Base-by-base conservation (phyloP, 176 grass and related monocot species). In the Hordeum marinum region DNA sequence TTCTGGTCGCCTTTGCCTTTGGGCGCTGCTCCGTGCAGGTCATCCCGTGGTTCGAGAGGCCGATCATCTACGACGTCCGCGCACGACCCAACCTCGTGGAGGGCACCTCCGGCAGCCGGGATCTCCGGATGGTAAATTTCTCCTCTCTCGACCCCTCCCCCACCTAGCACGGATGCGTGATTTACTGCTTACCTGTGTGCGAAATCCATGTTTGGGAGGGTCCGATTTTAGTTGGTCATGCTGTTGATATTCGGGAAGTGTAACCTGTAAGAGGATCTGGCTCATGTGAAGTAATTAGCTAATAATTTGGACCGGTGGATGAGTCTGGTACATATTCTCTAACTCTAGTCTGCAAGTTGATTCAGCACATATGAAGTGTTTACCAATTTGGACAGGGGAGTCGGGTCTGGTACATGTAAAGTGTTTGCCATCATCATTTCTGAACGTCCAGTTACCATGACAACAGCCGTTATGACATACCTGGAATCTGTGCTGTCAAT, bases 71-170 rank as follows among this genome's bases (percentile, higher is more conserved):
- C 3, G 41, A 42, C 41, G 41, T 42, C 10, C 10, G 41, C 9
- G 10, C 41, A 42, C 87, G 85, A 84, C 94, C 94, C 72, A 90
- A 97, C 92, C 87, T 97, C 82, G 87, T 94, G 14, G 94, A 97
- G 90, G 94, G 92, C 88, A 97, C n/a, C n/a, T n/a, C n/a, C n/a
- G n/a, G n/a, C 94, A 68, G 89, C 94, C 46, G 94, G 91, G n/a
- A 97, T 79, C 92, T 97, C 20, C 94, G 94, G 76, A 97, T 92
- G 92, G 94, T 97, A 90, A 52, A 18, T n/a, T 40, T 12, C 5
- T 12, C 5, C 54, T 50, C 9, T 42, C 9, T 42, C 41, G 9
- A 54, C 37, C 25, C 41, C 41, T 42, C n/a, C 64, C 60, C 21
- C 14, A 10, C 6, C 37, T 60, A 42, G 41, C 41, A 0, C 41